A percentile compares a stretch with the other conserved stretches of the same genome.
These are phyloP conservation scores for Yamadazyma akitaensis DNA, from an alignment of 805 yeast genomes.

Conservation along the genomic window DNA sequence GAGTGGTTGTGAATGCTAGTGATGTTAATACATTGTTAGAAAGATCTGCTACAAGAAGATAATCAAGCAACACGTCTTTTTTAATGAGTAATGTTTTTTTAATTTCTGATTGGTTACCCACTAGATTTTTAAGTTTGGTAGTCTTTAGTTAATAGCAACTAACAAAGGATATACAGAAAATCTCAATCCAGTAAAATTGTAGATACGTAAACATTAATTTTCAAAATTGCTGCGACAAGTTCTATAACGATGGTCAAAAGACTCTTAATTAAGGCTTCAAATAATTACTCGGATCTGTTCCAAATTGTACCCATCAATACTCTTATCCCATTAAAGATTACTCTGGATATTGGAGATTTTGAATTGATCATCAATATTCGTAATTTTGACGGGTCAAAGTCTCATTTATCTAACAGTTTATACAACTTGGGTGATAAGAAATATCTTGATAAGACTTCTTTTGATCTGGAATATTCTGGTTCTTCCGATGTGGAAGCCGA, in stretches of 20 bases:
- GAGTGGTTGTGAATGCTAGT: conserved; percentile 78
- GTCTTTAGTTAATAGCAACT: not conserved
- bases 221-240: not conserved
- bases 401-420: conserved; percentile 32
- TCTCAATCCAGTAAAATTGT: not conserved
- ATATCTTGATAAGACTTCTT: conserved; percentile 19
- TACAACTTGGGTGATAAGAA: conserved; percentile 27
- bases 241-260: conserved; percentile 22
- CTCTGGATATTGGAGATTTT: conserved; percentile 37
- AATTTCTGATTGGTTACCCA: not conserved
- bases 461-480: conserved; percentile 5
- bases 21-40: conserved; percentile 66
- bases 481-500: not conserved
- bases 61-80: not conserved
- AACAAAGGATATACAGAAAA: not conserved
- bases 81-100: not conserved
- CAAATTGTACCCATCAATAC: conserved; percentile 45
- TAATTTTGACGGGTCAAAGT: conserved; percentile 44
- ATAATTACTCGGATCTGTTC: conserved; percentile 21
- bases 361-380: conserved; percentile 41
- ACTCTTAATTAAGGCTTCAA: conserved; percentile 30
- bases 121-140: not conserved
- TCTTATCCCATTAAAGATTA: conserved; percentile 31
- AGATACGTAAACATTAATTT: not conserved
- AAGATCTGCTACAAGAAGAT: conserved; percentile 17